These are phyloP conservation scores for Breviolum minutum DNA, from an alignment of 73 alveolate genomes.

Conservation along the genomic window DNA sequence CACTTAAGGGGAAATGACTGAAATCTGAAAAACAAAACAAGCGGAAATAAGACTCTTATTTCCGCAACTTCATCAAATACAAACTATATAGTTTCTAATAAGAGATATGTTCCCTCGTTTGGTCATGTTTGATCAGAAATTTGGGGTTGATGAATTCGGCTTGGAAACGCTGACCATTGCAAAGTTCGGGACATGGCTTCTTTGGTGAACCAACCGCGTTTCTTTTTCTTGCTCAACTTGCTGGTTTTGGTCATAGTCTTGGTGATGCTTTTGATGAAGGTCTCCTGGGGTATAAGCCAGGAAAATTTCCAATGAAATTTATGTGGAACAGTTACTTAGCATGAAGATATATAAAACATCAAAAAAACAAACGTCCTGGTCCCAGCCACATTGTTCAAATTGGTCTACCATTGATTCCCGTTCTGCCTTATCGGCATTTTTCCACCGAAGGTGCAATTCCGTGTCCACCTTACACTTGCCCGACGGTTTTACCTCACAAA, in stretches of 20 bases:
- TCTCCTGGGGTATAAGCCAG: background rate
- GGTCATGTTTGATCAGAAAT: background rate
- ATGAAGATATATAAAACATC: background rate
- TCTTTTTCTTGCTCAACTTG: background rate
- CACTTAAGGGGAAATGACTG: background rate
- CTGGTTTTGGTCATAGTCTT: background rate
- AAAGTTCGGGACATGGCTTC: background rate
- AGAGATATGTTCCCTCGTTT: background rate
- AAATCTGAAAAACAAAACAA: background rate
- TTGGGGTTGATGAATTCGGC: background rate
- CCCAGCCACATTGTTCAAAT: background rate
- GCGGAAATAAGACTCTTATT: background rate
- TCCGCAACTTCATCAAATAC: background rate
- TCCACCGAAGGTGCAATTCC: background rate
- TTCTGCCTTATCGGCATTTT: background rate
- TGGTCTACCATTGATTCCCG: background rate
- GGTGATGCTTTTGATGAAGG: background rate
- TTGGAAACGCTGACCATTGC: background rate
- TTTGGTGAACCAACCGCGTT: background rate
- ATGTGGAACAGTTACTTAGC: no score
- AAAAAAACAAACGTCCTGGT: background rate
- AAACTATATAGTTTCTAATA: background rate
- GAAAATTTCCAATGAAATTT: no score
- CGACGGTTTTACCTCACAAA: background rate
- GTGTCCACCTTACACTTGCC: background rate